Evolutionary conservation across 2,329 filamentous ascomycete genomes (phyloP).

Genomic region (Botrytis hyacinthi): DNA sequence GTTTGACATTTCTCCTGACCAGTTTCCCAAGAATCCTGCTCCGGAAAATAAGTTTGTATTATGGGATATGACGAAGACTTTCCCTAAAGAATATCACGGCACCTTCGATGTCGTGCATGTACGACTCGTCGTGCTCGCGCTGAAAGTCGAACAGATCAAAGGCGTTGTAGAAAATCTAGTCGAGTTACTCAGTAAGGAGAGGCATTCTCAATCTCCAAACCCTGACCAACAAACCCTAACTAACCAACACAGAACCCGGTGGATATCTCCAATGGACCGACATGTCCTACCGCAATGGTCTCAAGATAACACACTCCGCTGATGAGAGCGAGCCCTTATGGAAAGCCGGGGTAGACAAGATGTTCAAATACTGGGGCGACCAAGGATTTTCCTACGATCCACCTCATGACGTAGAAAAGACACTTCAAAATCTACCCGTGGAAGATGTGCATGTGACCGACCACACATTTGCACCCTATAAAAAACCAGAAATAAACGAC

Average conservation of each 20-base stretch:
- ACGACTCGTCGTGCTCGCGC: neutral
- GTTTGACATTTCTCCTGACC: neutral
- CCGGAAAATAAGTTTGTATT: neutral
- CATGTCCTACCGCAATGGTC: neutral
- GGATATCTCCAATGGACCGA: slow-evolving; percentile 6
- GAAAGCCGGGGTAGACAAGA: neutral
- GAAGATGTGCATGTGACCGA: neutral
- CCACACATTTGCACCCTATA: neutral
- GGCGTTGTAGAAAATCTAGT: neutral
- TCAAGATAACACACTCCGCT: neutral
- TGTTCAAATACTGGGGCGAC: neutral
- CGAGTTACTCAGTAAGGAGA: neutral
- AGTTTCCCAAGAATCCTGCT: neutral
- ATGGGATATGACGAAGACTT: neutral
- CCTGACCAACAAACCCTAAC: neutral
- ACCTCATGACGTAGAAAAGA: neutral
- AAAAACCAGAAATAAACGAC: neutral
- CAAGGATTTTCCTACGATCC: neutral
- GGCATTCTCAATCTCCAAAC: neutral
- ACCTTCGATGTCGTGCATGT: slow-evolving; percentile 3
- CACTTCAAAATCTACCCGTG: neutral
- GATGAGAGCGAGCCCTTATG: neutral
- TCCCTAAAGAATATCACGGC: neutral
- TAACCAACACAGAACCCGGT: neutral
- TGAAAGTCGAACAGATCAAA: neutral